phyloP scores from a whole-genome alignment of 1,284 basidiomycete genomes.

The Irpex sp. region DNA sequence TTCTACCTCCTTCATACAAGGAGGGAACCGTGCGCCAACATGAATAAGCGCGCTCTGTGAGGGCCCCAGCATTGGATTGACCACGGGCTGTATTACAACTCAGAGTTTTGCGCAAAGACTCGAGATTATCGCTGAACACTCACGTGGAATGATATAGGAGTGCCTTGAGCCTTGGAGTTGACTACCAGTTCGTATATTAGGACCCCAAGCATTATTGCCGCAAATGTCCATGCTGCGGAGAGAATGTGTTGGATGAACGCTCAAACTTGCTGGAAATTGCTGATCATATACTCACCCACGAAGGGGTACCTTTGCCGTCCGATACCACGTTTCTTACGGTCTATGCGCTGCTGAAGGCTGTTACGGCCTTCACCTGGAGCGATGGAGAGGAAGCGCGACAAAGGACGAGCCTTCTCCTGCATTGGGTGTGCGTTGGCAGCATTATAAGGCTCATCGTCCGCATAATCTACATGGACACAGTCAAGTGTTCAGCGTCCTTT shows the following conservation, averaged over 20 bases:
- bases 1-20: conserved; percentile 77
- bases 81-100: conserved; percentile 30
- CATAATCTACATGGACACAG: conserved; percentile 45
- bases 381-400: conserved; percentile 40
- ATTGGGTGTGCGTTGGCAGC: conserved; percentile 19
- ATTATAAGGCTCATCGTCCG: conserved; percentile 41
- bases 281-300: conserved; percentile 48
- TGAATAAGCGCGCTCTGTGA: conserved; percentile 82
- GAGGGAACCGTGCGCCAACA: conserved; percentile 89
- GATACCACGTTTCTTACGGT: conserved; percentile 80
- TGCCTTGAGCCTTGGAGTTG: conserved; percentile 72
- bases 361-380: conserved; percentile 28
- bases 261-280: not conserved
- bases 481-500: not conserved
- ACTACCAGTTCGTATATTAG: conserved; percentile 79
- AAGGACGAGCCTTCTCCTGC: conserved; percentile 35
- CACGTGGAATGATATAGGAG: conserved; percentile 78
- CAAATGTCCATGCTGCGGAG: conserved; percentile 56
- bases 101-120: not conserved
- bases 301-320: conserved; percentile 81
- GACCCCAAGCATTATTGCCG: conserved; percentile 65
- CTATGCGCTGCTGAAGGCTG: conserved; percentile 76
- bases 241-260: not conserved
- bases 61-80: conserved; percentile 94
- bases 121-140: conserved; percentile 13